Base-by-base conservation (phyloP, 768 basidiomycete genomes). In the Leccinum imitatum region DNA sequence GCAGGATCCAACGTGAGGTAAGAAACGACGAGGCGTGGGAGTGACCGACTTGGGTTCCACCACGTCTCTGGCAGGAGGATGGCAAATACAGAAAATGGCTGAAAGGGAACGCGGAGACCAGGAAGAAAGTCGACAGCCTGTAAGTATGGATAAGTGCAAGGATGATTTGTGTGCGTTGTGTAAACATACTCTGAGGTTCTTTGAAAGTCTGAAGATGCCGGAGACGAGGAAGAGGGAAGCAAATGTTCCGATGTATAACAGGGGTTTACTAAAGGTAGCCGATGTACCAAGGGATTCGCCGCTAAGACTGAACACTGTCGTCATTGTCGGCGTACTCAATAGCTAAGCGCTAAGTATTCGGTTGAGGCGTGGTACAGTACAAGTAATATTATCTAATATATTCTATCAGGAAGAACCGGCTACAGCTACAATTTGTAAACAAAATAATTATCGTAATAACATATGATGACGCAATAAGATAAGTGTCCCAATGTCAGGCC, bases 71-170 rank as follows among this genome's bases (percentile, higher is more conserved):
- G 70, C 19, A 62, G 11, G 54, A 60, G 3, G 3, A 67, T 10
- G n/a, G 55, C 61, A 0, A 47, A 1, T 31, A 25, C 5, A 25
- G 25, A 25, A 13, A 71, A 33, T 7, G 70, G 65, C n/a, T 56
- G 48, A 23, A 69, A 62, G 41, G 70, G 65, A 17, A 71, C 58
- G 30, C 59, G 47, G 25, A 71, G 48, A 3, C 67, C 69, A 6
- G 67, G 61, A 15, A 70, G 63, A 7, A 33, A 59, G 51, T 47
- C 44, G 10, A 67, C 56, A 21, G 68, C 59, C 68, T 69, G 37
- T 39, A 44, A n/a, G 41, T 44, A 41, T 8, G 4, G 30, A 14
- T 59, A 9, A 31, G 44, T 48, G 21, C 9, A 11, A 15, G 8
- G 31, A 39, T 15, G 3, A 46, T n/a, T 7, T 9, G 37, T 7